Percentiles rank a stretch among this genome's conserved stretches.
Evolutionary conservation across 306 rosid genomes (phyloP).

Genomic region (Fagus sylvatica): DNA sequence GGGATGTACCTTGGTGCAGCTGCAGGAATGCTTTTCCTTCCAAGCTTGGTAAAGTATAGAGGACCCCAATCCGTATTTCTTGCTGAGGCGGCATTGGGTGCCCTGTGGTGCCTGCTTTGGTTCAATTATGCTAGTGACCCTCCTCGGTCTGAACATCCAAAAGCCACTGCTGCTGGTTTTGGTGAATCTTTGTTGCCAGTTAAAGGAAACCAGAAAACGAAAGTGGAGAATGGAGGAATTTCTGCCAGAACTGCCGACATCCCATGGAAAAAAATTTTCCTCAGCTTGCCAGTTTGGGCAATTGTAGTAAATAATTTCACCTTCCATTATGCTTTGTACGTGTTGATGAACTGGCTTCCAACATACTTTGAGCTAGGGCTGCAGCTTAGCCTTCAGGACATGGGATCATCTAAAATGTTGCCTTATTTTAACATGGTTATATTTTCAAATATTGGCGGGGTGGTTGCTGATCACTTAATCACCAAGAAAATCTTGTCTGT

Average conservation of each 20-base stretch:
- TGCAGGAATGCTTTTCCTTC: slow-evolving; percentile 78
- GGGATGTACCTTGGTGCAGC: no score
- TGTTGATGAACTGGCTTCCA: slow-evolving; percentile 96
- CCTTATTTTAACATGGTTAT: slow-evolving; percentile 93
- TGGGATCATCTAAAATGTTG: slow-evolving; percentile 97
- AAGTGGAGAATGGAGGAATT: slow-evolving; percentile 46
- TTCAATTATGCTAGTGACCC: slow-evolving; percentile 67
- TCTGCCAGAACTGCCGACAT: slow-evolving; percentile 41
- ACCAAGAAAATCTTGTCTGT: slow-evolving; percentile 71
- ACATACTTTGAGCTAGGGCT: slow-evolving; percentile 96
- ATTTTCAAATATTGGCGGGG: slow-evolving; percentile 95
- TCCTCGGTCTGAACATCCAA: slow-evolving; percentile 72
- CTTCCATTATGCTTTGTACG: slow-evolving; percentile 90
- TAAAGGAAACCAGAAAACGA: slow-evolving; percentile 51
- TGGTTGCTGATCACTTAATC: slow-evolving; percentile 76
- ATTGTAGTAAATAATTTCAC: slow-evolving; percentile 95
- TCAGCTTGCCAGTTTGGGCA: slow-evolving; percentile 92
- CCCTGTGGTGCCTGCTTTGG: slow-evolving; percentile 81
- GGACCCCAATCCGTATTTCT: slow-evolving; percentile 90
- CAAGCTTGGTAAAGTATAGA: slow-evolving; percentile 66
- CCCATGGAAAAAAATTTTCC: slow-evolving; percentile 78
- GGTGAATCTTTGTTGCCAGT: slow-evolving; percentile 68
- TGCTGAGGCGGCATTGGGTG: slow-evolving; percentile 80
- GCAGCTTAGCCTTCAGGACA: slow-evolving; percentile 86
- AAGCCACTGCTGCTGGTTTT: slow-evolving; percentile 76